Conservation (phyloP, 257 asterid species). For the Jaltomata sinuosa region DNA sequence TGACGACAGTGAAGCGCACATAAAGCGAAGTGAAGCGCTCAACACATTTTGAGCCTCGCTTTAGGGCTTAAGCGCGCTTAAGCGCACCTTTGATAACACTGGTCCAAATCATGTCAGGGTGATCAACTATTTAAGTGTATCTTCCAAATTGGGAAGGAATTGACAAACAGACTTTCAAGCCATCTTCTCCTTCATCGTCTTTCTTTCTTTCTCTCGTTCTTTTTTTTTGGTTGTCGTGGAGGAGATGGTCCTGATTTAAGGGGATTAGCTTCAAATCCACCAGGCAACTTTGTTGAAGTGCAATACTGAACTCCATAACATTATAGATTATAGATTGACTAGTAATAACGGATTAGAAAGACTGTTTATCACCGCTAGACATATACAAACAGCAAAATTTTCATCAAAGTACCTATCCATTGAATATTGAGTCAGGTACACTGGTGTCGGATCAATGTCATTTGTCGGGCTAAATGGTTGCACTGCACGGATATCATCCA, state of each 20-base stretch:
- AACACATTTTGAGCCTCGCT: too few relatives aligned
- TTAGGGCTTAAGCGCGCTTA: too few relatives aligned
- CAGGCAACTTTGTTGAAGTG: not conserved
- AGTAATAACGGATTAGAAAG: not conserved
- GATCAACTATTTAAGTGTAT: not conserved
- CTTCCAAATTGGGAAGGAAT: not conserved
- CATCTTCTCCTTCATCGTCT: not conserved
- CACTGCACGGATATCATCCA: slow-evolving; percentile 87
- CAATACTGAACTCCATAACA: not conserved
- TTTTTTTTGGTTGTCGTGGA: not conserved
- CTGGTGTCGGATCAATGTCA: slow-evolving; percentile 82
- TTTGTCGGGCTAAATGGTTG: slow-evolving; percentile 90
- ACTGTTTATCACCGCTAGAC: not conserved
- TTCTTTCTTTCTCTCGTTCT: not conserved
- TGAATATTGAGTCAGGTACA: slow-evolving; percentile 64
- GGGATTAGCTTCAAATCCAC: not conserved
- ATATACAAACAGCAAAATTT: not conserved
- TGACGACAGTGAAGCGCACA: too few relatives aligned
- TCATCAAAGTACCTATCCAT: slow-evolving; percentile 62
- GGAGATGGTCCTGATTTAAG: not conserved
- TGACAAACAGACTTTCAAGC: not conserved
- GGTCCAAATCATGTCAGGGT: not conserved
- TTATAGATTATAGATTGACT: not conserved
- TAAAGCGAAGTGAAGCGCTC: too few relatives aligned
- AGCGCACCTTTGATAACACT: too few relatives aligned